Evolutionary conservation across 164 flowering plant genomes (phyloP).

Genomic region (grape (Vitis vinifera)): DNA sequence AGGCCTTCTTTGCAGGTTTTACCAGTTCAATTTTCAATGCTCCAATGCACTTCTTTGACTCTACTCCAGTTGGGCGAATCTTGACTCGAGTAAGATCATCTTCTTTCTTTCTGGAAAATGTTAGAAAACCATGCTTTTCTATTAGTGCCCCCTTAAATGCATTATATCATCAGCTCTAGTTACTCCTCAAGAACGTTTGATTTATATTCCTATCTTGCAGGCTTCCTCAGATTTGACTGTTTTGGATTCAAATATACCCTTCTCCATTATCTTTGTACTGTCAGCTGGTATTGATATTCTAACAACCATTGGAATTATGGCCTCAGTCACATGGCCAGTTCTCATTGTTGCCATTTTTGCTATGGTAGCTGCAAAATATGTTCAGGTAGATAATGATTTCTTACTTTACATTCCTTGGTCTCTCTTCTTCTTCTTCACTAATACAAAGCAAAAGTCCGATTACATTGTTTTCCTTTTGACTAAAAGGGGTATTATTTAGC

Average conservation of each 20-base stretch:
- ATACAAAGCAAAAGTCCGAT: not conserved
- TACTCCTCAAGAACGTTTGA: not conserved
- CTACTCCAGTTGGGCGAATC: conserved; percentile 90
- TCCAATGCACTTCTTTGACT: conserved; percentile 90
- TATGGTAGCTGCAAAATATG: conserved; percentile 40
- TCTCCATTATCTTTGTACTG: conserved; percentile 37
- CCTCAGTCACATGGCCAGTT: conserved; percentile 87
- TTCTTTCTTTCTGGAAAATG: not conserved
- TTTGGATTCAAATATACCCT: conserved; percentile 77
- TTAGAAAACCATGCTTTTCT: not conserved
- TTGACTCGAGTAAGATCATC: conserved; percentile 62
- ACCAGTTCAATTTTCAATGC: conserved; percentile 68
- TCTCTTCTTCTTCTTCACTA: not conserved
- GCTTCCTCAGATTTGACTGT: conserved; percentile 84
- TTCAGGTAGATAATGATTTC: conserved; percentile 52
- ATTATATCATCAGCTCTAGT: no score
- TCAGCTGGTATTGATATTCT: conserved; percentile 42
- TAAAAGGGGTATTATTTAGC: conserved; percentile 66
- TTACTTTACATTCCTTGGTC: not conserved
- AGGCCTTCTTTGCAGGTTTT: conserved; percentile 67
- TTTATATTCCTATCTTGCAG: conserved; percentile 31
- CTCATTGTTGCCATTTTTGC: conserved; percentile 62
- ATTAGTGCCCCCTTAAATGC: not conserved
- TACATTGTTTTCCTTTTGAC: not conserved
- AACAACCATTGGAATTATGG: conserved; percentile 49